Evolutionary conservation across 2,329 filamentous ascomycete genomes (phyloP).

Genomic region (Cladophialophora psammophila): DNA sequence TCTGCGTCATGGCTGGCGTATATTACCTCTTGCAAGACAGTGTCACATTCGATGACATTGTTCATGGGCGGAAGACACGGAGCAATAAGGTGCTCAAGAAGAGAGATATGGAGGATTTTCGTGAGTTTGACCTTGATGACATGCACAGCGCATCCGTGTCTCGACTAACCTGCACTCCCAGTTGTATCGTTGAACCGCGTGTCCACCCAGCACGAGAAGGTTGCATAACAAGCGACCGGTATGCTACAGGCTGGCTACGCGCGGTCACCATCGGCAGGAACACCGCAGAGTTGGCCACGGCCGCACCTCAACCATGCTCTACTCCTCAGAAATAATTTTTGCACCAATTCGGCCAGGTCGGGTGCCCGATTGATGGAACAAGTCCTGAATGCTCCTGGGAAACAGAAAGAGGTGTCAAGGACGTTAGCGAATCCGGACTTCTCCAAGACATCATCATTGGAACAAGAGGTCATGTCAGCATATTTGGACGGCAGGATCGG

Average conservation of each 20-base stretch:
- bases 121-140: conserved; percentile 61
- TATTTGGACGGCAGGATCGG: not conserved
- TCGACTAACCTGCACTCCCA: conserved; percentile 60
- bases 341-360: conserved; percentile 12
- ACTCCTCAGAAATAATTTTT: conserved; percentile 13
- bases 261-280: conserved; percentile 14
- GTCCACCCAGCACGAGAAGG: conserved; percentile 91
- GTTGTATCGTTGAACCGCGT: conserved; percentile 90
- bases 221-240: conserved; percentile 60
- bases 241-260: conserved; percentile 29
- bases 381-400: not conserved
- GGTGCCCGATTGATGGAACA: conserved; percentile 10
- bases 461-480: conserved; percentile 13
- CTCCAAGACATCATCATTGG: conserved; percentile 9
- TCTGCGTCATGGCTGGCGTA: conserved; percentile 79
- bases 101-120: conserved; percentile 85
- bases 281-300: conserved; percentile 21
- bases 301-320: conserved; percentile 24
- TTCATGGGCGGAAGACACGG: conserved; percentile 78
- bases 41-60: conserved; percentile 84
- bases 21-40: conserved; percentile 86
- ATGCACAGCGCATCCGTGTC: conserved; percentile 5
- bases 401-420: not conserved
- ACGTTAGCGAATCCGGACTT: conserved; percentile 16
- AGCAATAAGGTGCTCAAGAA: conserved; percentile 83